These are phyloP conservation scores for Lactarius vividus DNA, from an alignment of 768 basidiomycete genomes.

Conservation along the genomic window DNA sequence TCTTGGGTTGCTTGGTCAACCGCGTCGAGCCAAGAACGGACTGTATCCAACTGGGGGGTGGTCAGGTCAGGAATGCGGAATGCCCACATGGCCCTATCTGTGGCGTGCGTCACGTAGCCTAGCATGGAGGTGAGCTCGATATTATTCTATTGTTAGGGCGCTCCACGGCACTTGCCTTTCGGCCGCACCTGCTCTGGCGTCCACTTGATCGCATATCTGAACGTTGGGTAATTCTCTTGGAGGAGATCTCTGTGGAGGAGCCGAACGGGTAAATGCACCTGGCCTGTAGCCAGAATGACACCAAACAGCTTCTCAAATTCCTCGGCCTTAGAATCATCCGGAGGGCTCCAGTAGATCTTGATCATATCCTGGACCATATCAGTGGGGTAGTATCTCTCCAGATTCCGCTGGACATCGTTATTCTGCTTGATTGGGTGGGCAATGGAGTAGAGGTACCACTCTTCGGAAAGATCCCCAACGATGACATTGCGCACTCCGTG, in stretches of 20 bases:
- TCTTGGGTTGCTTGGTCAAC: conserved; percentile 45
- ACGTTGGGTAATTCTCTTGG: conserved; percentile 54
- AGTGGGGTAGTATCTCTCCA: conserved; percentile 58
- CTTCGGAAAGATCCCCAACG: conserved; percentile 68
- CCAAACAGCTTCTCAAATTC: conserved; percentile 52
- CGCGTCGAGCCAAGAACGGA: conserved; percentile 54
- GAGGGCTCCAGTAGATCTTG: conserved; percentile 42
- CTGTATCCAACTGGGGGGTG: conserved; percentile 44
- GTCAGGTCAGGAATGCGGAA: conserved; percentile 51
- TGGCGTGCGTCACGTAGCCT: conserved; percentile 73
- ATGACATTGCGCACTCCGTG: conserved; percentile 61
- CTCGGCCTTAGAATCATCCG: conserved; percentile 41
- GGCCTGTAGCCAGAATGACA: conserved; percentile 55
- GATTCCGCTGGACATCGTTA: conserved; percentile 53
- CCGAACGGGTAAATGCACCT: conserved; percentile 67
- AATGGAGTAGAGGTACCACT: conserved; percentile 77
- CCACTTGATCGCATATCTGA: conserved; percentile 70
- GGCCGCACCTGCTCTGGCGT: conserved; percentile 58
- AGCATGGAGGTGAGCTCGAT: neutral
- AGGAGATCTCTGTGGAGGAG: conserved; percentile 60
- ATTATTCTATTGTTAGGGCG: neutral
- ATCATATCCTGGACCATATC: conserved; percentile 48
- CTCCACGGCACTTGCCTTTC: conserved; percentile 42
- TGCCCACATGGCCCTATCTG: conserved; percentile 63
- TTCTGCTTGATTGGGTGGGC: conserved; percentile 54